Conservation (phyloP, 257 asterid species). For the Lycium ferocissimum region DNA sequence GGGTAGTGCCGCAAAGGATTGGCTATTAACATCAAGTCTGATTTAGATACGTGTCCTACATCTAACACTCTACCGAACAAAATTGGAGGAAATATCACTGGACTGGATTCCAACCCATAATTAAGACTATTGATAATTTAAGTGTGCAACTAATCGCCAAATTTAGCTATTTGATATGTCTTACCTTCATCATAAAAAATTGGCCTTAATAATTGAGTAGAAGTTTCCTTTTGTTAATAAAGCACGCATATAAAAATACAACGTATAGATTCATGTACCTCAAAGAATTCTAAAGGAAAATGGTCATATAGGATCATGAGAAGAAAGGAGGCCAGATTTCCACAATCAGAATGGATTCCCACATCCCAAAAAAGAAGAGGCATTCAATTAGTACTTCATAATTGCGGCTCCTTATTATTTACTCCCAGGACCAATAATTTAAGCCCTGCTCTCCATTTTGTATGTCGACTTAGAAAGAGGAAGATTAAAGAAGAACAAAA, state of each 20-base stretch:
- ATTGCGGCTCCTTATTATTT: neutral
- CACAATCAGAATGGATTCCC: slow-evolving; percentile 8
- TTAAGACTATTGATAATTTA: no score
- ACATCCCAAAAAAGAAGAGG: neutral
- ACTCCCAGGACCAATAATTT: neutral
- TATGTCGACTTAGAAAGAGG: neutral
- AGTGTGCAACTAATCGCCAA: no score
- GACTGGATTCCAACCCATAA: no score
- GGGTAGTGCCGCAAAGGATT: no score
- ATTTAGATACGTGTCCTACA: no score
- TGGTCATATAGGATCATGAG: neutral
- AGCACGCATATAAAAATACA: neutral
- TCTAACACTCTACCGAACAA: no score
- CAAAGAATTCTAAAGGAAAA: neutral
- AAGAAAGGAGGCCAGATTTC: slow-evolving; percentile 2
- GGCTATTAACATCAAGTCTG: no score
- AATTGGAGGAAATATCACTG: no score
- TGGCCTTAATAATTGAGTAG: neutral
- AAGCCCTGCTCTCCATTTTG: neutral
- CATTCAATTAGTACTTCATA: slow-evolving; percentile 19
- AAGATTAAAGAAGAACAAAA: neutral
- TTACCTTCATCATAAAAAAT: neutral
- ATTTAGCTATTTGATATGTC: no score
- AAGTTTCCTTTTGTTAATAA: neutral
- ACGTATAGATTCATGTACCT: neutral